A percentile compares a stretch with the other conserved stretches of the same genome.
phyloP scores from a whole-genome alignment of 352 stramenopile species.

The Globisporangium radiosum region DNA sequence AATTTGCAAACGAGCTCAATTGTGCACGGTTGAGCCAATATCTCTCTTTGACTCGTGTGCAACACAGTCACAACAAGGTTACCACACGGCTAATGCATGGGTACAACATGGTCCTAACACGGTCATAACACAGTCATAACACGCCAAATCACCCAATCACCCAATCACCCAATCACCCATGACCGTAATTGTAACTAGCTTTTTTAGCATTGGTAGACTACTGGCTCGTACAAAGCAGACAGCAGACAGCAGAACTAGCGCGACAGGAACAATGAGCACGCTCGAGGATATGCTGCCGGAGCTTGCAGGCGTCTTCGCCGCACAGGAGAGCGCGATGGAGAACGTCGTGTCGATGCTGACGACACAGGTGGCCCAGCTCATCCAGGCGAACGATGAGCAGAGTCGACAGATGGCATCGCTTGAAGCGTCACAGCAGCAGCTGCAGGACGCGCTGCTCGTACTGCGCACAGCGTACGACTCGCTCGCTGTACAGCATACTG shows the following conservation, averaged over 20 bases:
- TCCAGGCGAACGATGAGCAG: conserved; percentile 27
- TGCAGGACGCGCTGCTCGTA: conserved; percentile 17
- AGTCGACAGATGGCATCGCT: conserved; percentile 24
- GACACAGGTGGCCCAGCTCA: conserved; percentile 44
- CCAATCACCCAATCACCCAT: no score
- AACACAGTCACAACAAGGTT: no score
- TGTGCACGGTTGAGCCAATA: no score
- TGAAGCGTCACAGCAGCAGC: conserved; percentile 23
- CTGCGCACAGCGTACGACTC: conserved; percentile 20
- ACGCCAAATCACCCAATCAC: no score
- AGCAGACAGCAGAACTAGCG: neutral
- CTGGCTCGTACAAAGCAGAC: no score
- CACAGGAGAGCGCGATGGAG: conserved; percentile 52
- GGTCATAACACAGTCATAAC: no score
- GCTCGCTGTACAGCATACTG: conserved; percentile 8
- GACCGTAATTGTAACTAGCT: no score
- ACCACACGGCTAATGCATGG: no score
- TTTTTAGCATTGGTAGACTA: no score
- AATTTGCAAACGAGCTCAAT: no score
- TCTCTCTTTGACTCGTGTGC: no score
- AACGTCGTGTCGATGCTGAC: conserved; percentile 45
- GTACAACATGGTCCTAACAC: no score
- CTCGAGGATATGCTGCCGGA: conserved; percentile 63
- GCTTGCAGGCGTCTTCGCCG: conserved; percentile 49
- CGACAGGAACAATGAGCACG: conserved; percentile 28